Evolutionary conservation across 2,329 filamentous ascomycete genomes (phyloP).

Genomic region (Fusarium temperatum): DNA sequence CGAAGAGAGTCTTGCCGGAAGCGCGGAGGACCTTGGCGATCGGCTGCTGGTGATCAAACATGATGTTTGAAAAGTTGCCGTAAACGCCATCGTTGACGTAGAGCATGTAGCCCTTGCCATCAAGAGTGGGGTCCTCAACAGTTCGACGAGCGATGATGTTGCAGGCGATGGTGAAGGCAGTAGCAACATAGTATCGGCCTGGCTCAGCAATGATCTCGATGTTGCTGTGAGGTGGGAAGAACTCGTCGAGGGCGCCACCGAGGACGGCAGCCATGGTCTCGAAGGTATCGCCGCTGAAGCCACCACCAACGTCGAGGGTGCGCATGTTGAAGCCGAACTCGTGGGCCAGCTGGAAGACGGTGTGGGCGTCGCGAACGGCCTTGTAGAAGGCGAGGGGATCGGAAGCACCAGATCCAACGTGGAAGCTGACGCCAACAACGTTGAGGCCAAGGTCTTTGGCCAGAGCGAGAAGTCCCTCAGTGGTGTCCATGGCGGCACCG

Average conservation of each 20-base stretch:
- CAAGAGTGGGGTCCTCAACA: slow-evolving; percentile 74
- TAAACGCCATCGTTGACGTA: slow-evolving; percentile 98
- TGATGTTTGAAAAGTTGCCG: slow-evolving; percentile 98
- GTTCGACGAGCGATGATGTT: slow-evolving; percentile 96
- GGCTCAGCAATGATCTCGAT: slow-evolving; percentile 94
- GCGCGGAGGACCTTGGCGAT: slow-evolving; percentile 80
- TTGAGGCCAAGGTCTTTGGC: slow-evolving; percentile 86
- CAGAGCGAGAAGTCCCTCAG: slow-evolving; percentile 77
- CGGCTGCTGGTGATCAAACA: slow-evolving; percentile 97
- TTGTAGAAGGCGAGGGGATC: slow-evolving; percentile 92
- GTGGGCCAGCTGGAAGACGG: slow-evolving; percentile 86
- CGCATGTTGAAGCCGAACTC: slow-evolving; percentile 81
- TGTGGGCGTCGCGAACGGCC: slow-evolving; percentile 87
- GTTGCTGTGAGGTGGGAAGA: slow-evolving; percentile 78
- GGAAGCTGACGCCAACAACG: slow-evolving; percentile 96
- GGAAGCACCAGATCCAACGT: slow-evolving; percentile 94
- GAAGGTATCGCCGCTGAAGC: slow-evolving; percentile 91
- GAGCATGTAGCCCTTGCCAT: slow-evolving; percentile 86
- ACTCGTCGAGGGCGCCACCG: slow-evolving; percentile 80
- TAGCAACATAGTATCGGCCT: slow-evolving; percentile 93
- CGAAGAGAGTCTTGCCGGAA: slow-evolving; percentile 65
- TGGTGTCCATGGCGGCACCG: slow-evolving; percentile 86
- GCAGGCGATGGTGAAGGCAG: slow-evolving; percentile 92
- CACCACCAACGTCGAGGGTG: slow-evolving; percentile 92
- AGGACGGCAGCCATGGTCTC: slow-evolving; percentile 88